A percentile compares a stretch with the other conserved stretches of the same genome.
phyloP scores from a whole-genome alignment of 2,329 filamentous ascomycete species.

The Rutstroemia sp. region DNA sequence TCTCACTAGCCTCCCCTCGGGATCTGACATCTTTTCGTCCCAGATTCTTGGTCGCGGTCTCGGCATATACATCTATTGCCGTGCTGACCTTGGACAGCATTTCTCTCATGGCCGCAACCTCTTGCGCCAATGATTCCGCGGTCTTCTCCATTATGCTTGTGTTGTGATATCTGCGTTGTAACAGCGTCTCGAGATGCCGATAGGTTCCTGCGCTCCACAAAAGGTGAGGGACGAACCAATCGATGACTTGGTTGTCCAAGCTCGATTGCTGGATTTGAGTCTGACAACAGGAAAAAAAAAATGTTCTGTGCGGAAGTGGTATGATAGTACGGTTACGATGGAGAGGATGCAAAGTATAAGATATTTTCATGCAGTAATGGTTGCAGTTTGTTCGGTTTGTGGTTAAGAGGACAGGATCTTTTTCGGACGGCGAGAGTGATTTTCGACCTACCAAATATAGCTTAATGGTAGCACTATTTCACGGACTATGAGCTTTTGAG shows the following conservation, averaged over 20 bases:
- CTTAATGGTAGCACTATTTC: no score
- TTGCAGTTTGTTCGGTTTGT: background rate
- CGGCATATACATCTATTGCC: constrained; percentile 1
- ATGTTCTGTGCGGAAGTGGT: background rate
- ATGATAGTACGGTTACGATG: background rate
- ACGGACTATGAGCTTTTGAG: no score
- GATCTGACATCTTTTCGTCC: background rate
- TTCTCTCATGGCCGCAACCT: constrained; percentile 4
- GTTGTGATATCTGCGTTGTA: background rate
- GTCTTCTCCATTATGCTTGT: background rate
- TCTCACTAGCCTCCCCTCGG: background rate
- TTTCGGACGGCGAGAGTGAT: no score
- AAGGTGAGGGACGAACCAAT: no score
- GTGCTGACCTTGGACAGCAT: background rate
- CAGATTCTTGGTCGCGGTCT: background rate
- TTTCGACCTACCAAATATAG: no score
- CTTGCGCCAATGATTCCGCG: background rate
- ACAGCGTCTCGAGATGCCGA: background rate
- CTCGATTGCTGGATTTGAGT: background rate
- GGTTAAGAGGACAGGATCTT: background rate
- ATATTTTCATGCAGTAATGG: background rate
- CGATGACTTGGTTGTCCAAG: no score
- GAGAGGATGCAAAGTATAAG: background rate
- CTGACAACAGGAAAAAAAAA: background rate
- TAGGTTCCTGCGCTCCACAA: background rate